Percentiles rank a stretch among this genome's conserved stretches.
Evolutionary conservation across 192 early-diverging fungal genomes (phyloP).

Genomic region (Coemansia aciculifera): DNA sequence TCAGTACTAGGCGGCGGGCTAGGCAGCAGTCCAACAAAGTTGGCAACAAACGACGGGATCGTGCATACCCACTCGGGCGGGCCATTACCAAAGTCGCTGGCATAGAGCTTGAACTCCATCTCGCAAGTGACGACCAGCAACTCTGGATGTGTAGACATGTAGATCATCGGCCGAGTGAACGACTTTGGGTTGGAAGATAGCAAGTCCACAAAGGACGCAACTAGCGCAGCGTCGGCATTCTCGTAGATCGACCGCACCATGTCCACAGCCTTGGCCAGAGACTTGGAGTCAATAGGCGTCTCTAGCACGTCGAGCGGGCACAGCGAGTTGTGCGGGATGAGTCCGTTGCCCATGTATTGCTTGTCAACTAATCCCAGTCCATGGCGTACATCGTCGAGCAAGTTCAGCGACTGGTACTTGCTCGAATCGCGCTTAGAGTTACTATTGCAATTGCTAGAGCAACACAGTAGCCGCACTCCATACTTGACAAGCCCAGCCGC

Average conservation of each 20-base stretch:
- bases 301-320: conserved; percentile 36
- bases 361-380: conserved; percentile 21
- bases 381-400: conserved; percentile 44
- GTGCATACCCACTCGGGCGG: conserved; percentile 47
- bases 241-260: conserved; percentile 20
- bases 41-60: conserved; percentile 44
- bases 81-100: conserved; percentile 44
- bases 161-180: conserved; percentile 48
- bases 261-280: conserved; percentile 17
- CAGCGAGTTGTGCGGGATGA: conserved; percentile 37
- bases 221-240: conserved; percentile 30
- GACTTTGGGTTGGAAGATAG: conserved; percentile 22
- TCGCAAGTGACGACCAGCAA: conserved; percentile 41
- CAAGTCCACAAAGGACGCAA: conserved; percentile 47
- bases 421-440: not conserved
- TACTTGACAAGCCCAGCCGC: not conserved
- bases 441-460: not conserved
- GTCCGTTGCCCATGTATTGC: conserved; percentile 47
- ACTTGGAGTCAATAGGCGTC: conserved; percentile 11
- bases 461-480: not conserved
- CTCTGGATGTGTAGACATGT: conserved; percentile 26
- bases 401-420: conserved; percentile 31
- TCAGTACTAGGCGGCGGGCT: conserved; percentile 41
- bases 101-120: conserved; percentile 41
- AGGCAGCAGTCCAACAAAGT: conserved; percentile 52